phyloP scores from a whole-genome alignment of 441 rosid genomes.

The Pelargonium citronellum region DNA sequence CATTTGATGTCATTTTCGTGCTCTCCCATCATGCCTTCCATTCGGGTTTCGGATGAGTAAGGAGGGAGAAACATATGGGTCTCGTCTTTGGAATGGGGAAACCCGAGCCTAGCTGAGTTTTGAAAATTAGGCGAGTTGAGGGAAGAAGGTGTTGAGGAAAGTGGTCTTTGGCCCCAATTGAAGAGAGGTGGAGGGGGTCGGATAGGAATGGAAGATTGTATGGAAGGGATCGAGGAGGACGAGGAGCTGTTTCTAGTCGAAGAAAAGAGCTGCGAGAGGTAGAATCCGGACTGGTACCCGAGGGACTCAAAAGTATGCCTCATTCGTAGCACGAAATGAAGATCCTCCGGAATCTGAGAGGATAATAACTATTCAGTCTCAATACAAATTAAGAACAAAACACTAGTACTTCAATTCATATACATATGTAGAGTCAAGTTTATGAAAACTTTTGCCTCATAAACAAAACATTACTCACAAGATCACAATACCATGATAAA shows the following conservation, averaged over 20 bases:
- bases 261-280: slow-evolving; percentile 81
- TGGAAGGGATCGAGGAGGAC: slow-evolving; percentile 43
- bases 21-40: slow-evolving; percentile 48
- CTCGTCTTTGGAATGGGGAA: slow-evolving; percentile 8
- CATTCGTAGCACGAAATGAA: slow-evolving; percentile 92
- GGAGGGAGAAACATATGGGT: slow-evolving; percentile 34
- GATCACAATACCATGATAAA: too few relatives aligned
- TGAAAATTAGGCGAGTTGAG: slow-evolving; percentile 42
- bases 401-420: too few relatives aligned
- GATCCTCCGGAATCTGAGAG: slow-evolving; percentile 82
- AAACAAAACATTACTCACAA: too few relatives aligned
- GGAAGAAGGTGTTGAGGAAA: slow-evolving; percentile 32
- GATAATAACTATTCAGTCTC: neutral
- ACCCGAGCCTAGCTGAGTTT: slow-evolving; percentile 56
- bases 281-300: slow-evolving; percentile 61
- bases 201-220: slow-evolving; percentile 51
- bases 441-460: too few relatives aligned
- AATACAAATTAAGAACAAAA: too few relatives aligned
- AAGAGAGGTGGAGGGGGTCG: slow-evolving; percentile 52
- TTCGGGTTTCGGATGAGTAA: slow-evolving; percentile 41
- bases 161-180: slow-evolving; percentile 61
- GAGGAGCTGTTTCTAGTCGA: slow-evolving; percentile 51
- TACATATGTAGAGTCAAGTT: too few relatives aligned
- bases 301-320: slow-evolving; percentile 87
- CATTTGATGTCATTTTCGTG: slow-evolving; percentile 80